Conservation (phyloP, 495 filamentous ascomycete genomes). For the Annulohypoxylon stygium region DNA sequence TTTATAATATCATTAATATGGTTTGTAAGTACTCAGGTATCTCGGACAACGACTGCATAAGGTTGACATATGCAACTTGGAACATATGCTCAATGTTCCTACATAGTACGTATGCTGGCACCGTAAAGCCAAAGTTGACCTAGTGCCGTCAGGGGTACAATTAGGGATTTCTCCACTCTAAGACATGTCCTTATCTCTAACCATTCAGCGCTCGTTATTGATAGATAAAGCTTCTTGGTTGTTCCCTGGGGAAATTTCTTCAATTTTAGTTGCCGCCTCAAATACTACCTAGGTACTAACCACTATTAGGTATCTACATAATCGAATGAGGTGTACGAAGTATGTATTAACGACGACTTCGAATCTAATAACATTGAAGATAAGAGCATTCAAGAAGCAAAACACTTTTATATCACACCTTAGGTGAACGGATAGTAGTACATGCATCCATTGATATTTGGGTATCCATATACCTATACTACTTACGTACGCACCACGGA, state of each 20-base stretch:
- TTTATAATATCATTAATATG: background rate
- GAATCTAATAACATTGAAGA: background rate
- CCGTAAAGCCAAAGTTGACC: conserved; percentile 10
- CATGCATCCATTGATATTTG: no score
- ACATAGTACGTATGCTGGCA: background rate
- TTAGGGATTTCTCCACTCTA: conserved; percentile 24
- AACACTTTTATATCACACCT: no score
- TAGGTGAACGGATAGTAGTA: no score
- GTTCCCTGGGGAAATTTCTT: conserved; percentile 8
- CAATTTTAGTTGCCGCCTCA: conserved; percentile 19
- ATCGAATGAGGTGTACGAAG: conserved; percentile 1
- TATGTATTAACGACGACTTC: background rate
- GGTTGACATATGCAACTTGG: no score
- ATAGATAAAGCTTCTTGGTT: background rate
- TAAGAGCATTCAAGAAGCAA: no score
- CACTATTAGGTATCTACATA: background rate
- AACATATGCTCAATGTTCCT: no score
- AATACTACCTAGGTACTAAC: background rate
- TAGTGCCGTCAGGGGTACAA: conserved; percentile 18
- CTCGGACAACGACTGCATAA: no score
- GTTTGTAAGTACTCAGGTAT: background rate
- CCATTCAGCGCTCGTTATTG: conserved; percentile 33
- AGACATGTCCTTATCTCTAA: conserved; percentile 33
- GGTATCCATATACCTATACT: no score
- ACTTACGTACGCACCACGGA: background rate